Conservation (phyloP, 768 basidiomycete genomes). For the Royoungia palumana region DNA sequence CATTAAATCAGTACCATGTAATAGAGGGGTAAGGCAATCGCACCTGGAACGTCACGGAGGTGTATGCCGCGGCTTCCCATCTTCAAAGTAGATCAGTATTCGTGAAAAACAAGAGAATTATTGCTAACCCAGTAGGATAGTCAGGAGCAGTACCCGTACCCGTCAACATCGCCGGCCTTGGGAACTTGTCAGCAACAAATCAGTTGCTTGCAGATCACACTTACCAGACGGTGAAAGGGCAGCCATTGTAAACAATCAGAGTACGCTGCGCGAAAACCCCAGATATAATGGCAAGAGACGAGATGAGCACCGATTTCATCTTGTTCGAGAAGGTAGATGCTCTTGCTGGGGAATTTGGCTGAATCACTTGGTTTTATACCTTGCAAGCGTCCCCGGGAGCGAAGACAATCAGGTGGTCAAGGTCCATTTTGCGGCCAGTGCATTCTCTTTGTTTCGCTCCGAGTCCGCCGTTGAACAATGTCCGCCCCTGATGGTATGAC, state of each 20-base stretch:
- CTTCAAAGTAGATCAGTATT: slow-evolving; percentile 16
- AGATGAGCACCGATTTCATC: slow-evolving; percentile 25
- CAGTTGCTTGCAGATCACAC: slow-evolving; percentile 4
- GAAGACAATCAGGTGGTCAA: background rate
- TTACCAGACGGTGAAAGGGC: slow-evolving; percentile 69
- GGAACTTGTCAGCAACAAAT: background rate
- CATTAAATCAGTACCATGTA: background rate
- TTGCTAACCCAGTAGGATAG: slow-evolving; percentile 43
- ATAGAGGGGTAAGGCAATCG: background rate
- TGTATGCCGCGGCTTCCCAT: slow-evolving; percentile 32
- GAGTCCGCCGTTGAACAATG: too few species aligned
- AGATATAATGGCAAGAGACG: slow-evolving; percentile 31
- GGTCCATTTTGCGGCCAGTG: background rate
- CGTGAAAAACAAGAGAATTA: background rate
- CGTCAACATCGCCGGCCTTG: slow-evolving; percentile 59
- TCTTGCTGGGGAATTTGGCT: background rate
- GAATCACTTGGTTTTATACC: slow-evolving; percentile 16
- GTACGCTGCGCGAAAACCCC: slow-evolving; percentile 47
- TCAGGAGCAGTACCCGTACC: slow-evolving; percentile 48
- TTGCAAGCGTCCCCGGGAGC: background rate
- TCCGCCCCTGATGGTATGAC: background rate
- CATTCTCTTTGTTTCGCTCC: too few species aligned
- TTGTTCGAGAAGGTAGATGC: background rate
- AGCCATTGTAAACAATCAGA: slow-evolving; percentile 58
- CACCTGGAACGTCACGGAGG: slow-evolving; percentile 28